Evolutionary conservation across 1,139 yeast species (phyloP), one percentile per base, ranked within the genome.

Genomic region (Nakaseomyces sp.): DNA sequence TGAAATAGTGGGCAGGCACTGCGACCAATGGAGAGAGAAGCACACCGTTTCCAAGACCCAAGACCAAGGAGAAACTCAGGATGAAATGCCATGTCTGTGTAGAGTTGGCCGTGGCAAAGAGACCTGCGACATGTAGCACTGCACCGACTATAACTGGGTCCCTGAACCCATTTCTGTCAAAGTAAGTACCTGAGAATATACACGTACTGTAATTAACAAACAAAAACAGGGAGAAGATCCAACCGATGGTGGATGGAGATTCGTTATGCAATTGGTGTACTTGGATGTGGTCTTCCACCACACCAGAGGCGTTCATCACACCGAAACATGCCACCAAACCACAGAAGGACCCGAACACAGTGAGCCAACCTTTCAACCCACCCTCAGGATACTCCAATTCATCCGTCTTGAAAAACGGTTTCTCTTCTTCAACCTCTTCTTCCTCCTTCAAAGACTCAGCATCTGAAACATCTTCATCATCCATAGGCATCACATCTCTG

Each of bases 171-270:
- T 69, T 73, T 38, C 69, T 64, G 55, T 81, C 88, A 58, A 81
- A 81, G 5, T 77, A 60, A 10, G 74, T 74, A 1, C 88, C 88
- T 37, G 79, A 72, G 32, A 79, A 61, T 37, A 79, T 73, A 5
- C 77, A 73, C 0, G 78, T 73, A 41, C 76, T 66, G 61, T 75
- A 79, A 52, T 73, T 66, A 15, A 79, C 63, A 41, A 81, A 80
- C 26, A 78, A 59, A 57, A 71, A 75, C 18, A 81, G 56, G 1
- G 87, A 76, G 57, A 81, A 79, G 33, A 81, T 74, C 89, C 88
- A 81, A 6, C 84, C 76, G 3, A 78, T 72, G 9, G 72, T 67
- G 1, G 80, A 70, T 2, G 77, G 64, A 10, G 69, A 60, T 6
- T 68, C 68, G 29, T 65, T 49, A 3, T 67, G 60, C 41, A 81